Percentiles rank a stretch among this genome's conserved stretches.
Conservation (phyloP, 768 basidiomycete genomes). For the Naganishia antarctica region DNA sequence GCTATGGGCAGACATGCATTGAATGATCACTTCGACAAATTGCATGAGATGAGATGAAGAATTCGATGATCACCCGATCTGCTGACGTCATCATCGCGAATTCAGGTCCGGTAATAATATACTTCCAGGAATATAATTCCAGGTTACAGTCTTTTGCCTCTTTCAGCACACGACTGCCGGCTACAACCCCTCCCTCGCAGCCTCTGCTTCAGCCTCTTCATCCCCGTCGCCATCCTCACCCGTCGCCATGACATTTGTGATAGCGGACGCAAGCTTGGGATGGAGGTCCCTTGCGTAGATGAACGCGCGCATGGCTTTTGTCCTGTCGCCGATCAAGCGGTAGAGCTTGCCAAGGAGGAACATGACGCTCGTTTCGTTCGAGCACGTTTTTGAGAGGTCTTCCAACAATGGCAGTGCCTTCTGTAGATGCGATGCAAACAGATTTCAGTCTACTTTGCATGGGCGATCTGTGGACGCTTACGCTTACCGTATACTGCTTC, state of each 20-base stretch:
- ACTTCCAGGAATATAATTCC: too few relatives aligned
- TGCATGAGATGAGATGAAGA: too few relatives aligned
- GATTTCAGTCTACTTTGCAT: neutral
- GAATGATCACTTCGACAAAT: too few relatives aligned
- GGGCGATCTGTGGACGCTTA: neutral
- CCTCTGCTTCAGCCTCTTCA: constrained; percentile 10
- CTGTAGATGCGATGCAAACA: constrained; percentile 52
- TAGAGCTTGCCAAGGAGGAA: constrained; percentile 94
- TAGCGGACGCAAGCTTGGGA: constrained; percentile 76
- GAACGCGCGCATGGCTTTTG: constrained; percentile 75
- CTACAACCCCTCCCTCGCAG: constrained; percentile 7
- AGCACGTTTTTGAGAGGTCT: constrained; percentile 70
- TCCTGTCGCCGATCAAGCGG: constrained; percentile 69
- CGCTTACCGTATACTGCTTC: constrained; percentile 72
- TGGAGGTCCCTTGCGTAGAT: constrained; percentile 89
- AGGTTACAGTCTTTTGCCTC: constrained; percentile 48
- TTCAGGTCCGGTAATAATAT: too few relatives aligned
- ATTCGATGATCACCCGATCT: too few relatives aligned
- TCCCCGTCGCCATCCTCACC: neutral
- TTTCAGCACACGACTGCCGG: constrained; percentile 38
- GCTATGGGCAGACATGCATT: too few relatives aligned
- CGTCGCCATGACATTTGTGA: constrained; percentile 27
- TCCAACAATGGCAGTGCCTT: constrained; percentile 75
- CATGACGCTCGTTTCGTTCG: constrained; percentile 92
- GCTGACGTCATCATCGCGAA: too few relatives aligned